phyloP scores from a whole-genome alignment of 2,329 filamentous ascomycete species.

The Zasmidium angulare region DNA sequence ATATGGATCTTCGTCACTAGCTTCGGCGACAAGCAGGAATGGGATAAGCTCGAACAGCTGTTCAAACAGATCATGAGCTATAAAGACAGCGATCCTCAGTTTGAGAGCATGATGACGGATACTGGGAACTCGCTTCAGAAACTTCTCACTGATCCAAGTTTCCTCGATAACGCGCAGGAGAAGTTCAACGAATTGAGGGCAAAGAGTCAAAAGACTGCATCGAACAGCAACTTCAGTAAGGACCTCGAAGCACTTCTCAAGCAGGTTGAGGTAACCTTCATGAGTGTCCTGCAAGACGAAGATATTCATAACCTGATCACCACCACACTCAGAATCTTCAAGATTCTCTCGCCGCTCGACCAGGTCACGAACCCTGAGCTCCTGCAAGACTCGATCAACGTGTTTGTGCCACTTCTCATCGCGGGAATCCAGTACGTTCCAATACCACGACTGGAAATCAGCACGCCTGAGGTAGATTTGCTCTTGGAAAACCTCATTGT shows the following conservation, averaged over 20 bases:
- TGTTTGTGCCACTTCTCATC: slow-evolving; percentile 77
- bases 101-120: slow-evolving; percentile 74
- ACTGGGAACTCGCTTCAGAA: slow-evolving; percentile 73
- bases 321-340: slow-evolving; percentile 65
- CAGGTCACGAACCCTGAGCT: slow-evolving; percentile 68
- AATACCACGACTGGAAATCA: slow-evolving; percentile 85
- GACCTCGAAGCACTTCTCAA: slow-evolving; percentile 72
- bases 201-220: slow-evolving; percentile 59
- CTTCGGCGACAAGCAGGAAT: slow-evolving; percentile 72
- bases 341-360: slow-evolving; percentile 67
- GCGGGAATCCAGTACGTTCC: slow-evolving; percentile 81
- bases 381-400: slow-evolving; percentile 71
- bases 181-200: slow-evolving; percentile 61
- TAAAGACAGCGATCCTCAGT: slow-evolving; percentile 74
- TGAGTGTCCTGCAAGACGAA: slow-evolving; percentile 68
- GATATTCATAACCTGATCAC: slow-evolving; percentile 69
- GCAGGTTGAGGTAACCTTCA: slow-evolving; percentile 67
- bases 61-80: slow-evolving; percentile 73
- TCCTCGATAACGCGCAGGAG: slow-evolving; percentile 73
- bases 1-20: slow-evolving; percentile 79
- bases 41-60: slow-evolving; percentile 69
- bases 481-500: slow-evolving; percentile 87
- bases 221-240: slow-evolving; percentile 66
- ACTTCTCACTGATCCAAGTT: slow-evolving; percentile 80
- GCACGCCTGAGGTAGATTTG: slow-evolving; percentile 78